A percentile compares a stretch with the other conserved stretches of the same genome.
These are phyloP conservation scores for Sporothrix phasma DNA, from an alignment of 2,329 filamentous ascomycete genomes.

Conservation along the genomic window DNA sequence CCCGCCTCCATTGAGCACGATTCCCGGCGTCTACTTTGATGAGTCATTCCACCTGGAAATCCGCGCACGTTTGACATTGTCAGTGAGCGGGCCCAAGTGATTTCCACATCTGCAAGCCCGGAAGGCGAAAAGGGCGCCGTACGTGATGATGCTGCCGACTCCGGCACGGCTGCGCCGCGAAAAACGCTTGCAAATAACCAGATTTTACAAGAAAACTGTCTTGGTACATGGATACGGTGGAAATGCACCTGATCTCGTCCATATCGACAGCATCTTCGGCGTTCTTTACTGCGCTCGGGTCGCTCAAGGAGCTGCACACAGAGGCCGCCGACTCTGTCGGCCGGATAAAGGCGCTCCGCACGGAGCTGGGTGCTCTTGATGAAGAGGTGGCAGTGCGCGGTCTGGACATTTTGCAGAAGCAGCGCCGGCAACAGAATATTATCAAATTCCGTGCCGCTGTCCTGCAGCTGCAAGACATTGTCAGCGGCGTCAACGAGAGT, in stretches of 20 bases:
- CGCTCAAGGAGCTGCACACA: conserved; percentile 78
- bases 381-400: conserved; percentile 79
- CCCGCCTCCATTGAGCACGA: conserved; percentile 79
- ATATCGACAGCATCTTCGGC: conserved; percentile 93
- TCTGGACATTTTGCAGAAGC: conserved; percentile 74
- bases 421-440: conserved; percentile 73
- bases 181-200: conserved; percentile 93
- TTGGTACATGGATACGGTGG: conserved; percentile 99
- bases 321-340: conserved; percentile 87
- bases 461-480: conserved; percentile 68
- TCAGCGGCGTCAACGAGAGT: conserved; percentile 63
- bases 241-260: conserved; percentile 90
- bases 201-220: conserved; percentile 96
- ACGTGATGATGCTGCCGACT: conserved; percentile 29
- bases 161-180: conserved; percentile 48
- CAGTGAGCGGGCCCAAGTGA: conserved; percentile 91
- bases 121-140: conserved; percentile 36
- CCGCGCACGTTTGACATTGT: conserved; percentile 94
- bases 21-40: conserved; percentile 89
- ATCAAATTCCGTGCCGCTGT: conserved; percentile 73
- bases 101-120: conserved; percentile 51
- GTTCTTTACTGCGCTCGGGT: conserved; percentile 90
- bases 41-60: conserved; percentile 93
- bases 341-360: conserved; percentile 69
- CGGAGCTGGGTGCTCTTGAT: conserved; percentile 72